Base-by-base conservation (phyloP, 768 basidiomycete genomes). In the Boletellus ananiceps region DNA sequence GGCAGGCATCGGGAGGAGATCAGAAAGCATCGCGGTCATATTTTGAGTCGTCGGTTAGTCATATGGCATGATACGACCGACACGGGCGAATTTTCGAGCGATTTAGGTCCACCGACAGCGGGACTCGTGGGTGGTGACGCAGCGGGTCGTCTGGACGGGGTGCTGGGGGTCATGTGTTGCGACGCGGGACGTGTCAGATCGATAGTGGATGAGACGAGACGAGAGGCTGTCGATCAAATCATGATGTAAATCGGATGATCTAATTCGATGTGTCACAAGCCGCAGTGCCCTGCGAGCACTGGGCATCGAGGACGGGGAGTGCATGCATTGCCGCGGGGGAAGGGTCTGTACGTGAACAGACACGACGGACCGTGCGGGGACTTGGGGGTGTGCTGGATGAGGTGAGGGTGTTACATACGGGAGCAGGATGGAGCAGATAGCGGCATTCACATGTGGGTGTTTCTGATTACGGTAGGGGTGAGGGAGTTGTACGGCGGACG, bases 391-490 rank as follows among this genome's bases (percentile, higher is more conserved):
- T 55, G 46, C 52, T 37, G 54, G 62, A 64, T 66, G 65, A 67
- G 67, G 58, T 67, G 59, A 61, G 63, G 64, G 63, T 40, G 55
- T 63, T 58, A 63, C 59, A 67, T 67, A 64, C 47, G 33, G 54
- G 60, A 46, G 54, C 44, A 50, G 55, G 48, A 57, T 49, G 56
- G 52, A 57, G 58, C 46, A 51, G 56, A 59, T 55, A 44, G 56
- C 67, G 65, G 65, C 65, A 61, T 69, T 62, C 63, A 68, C 66
- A 69, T 63, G 67, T 52, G 57, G 23, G 56, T 50, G 52, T 69
- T 67, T 50, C 57, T 64, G 44, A 65, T 67, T 69, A 67, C 65
- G 67, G 58, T 15, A 44, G 57, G 38, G 48, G 47, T 55, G 54
- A 57, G 62, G 66, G 47, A 36, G 62, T 56, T 63, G 56, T 61